phyloP scores from a whole-genome alignment of 495 filamentous ascomycete genomes.

The Daldinia caldariorum region DNA sequence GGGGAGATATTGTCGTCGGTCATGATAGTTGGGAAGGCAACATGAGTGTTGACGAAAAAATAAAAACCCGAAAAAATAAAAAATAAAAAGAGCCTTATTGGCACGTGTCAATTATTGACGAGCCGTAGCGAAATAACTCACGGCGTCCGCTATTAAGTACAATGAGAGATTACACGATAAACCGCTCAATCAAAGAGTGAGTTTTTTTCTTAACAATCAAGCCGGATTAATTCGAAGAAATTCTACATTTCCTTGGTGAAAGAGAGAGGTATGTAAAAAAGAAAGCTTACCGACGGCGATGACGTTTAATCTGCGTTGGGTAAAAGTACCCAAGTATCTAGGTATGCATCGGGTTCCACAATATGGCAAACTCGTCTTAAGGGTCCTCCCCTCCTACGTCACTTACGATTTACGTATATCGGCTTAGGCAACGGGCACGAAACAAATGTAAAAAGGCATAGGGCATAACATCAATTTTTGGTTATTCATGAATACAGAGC shows the following conservation, averaged over 20 bases:
- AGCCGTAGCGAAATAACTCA: not conserved
- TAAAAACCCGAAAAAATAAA: not conserved
- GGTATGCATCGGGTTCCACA: too few species aligned
- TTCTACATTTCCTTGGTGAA: slow-evolving; percentile 24
- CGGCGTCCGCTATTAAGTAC: not conserved
- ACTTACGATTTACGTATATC: not conserved
- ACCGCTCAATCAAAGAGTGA: not conserved
- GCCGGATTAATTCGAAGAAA: slow-evolving; percentile 14
- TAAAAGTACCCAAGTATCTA: slow-evolving; percentile 11
- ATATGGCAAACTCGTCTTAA: not conserved
- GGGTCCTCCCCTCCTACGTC: slow-evolving; percentile 4
- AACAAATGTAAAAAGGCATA: not conserved
- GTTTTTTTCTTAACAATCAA: not conserved
- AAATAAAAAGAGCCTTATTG: not conserved
- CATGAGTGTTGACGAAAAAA: not conserved
- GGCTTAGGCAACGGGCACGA: not conserved
- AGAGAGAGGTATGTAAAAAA: too few species aligned
- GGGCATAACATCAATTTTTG: slow-evolving; percentile 13
- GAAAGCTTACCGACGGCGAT: slow-evolving; percentile 21
- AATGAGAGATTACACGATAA: slow-evolving; percentile 1
- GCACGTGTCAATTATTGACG: not conserved
- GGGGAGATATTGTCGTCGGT: slow-evolving; percentile 14
- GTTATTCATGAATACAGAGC: slow-evolving; percentile 26
- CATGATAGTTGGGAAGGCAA: slow-evolving; percentile 20
- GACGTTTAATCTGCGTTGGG: slow-evolving; percentile 21